These are phyloP conservation scores for Prunus mongolica DNA, from an alignment of 306 rosid genomes.

Conservation along the genomic window DNA sequence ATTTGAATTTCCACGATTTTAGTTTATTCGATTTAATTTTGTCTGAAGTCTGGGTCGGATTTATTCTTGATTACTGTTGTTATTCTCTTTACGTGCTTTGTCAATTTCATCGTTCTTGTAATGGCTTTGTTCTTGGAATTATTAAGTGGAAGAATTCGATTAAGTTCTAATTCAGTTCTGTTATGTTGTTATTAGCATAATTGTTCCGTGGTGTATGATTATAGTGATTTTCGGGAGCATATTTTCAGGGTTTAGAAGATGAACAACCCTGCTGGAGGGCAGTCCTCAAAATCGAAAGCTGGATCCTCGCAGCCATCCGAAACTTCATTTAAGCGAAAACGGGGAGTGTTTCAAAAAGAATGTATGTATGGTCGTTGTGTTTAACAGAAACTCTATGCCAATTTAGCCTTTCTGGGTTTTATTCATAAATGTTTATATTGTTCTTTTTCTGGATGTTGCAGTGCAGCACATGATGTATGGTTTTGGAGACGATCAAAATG, in stretches of 20 bases:
- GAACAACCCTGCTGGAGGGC: conserved; percentile 53
- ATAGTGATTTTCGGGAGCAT: not conserved
- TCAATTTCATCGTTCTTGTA: not conserved
- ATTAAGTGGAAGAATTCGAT: not conserved
- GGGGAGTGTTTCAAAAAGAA: conserved; percentile 90
- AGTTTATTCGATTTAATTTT: not conserved
- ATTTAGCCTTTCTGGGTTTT: not conserved
- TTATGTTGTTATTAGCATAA: not conserved
- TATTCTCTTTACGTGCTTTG: not conserved
- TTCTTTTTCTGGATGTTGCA: conserved; percentile 16
- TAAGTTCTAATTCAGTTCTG: not conserved
- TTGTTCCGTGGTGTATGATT: not conserved
- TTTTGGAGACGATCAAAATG: conserved; percentile 88
- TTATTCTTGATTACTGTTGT: not conserved
- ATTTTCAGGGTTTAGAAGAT: conserved; percentile 21
- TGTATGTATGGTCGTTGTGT: conserved; percentile 21
- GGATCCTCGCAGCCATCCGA: conserved; percentile 80
- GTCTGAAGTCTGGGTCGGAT: not conserved
- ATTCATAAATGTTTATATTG: not conserved
- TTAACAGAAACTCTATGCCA: not conserved
- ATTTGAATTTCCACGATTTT: not conserved
- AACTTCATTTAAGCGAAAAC: conserved; percentile 71
- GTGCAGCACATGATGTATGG: conserved; percentile 99
- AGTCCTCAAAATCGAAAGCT: conserved; percentile 63
- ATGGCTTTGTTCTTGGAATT: not conserved